Evolutionary conservation across 2,329 filamentous ascomycete species (phyloP).

Genomic region (Fusarium verrucosum): DNA sequence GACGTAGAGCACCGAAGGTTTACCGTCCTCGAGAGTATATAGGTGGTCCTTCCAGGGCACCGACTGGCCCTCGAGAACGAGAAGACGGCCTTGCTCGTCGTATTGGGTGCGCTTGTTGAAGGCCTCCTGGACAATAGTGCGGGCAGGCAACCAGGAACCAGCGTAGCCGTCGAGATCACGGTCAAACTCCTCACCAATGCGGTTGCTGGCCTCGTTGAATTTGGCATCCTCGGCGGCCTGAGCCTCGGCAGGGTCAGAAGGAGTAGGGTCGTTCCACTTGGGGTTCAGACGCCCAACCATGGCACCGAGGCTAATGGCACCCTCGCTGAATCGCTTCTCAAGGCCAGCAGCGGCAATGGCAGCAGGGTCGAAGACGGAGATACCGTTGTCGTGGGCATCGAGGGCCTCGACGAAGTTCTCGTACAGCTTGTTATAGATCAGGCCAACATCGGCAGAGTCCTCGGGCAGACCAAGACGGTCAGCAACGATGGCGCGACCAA

Average conservation of each 20-base stretch:
- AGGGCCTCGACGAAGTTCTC: slow-evolving; percentile 93
- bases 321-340: slow-evolving; percentile 83
- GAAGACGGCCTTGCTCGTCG: slow-evolving; percentile 78
- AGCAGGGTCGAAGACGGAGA: slow-evolving; percentile 80
- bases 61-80: slow-evolving; percentile 79
- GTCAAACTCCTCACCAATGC: slow-evolving; percentile 90
- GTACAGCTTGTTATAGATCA: slow-evolving; percentile 91
- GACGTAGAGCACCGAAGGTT: slow-evolving; percentile 77
- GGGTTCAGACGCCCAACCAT: slow-evolving; percentile 84
- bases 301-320: slow-evolving; percentile 84
- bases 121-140: slow-evolving; percentile 78
- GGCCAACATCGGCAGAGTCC: slow-evolving; percentile 71
- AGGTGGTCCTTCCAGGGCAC: slow-evolving; percentile 98
- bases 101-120: slow-evolving; percentile 74
- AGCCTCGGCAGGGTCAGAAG: slow-evolving; percentile 60
- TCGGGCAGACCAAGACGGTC: slow-evolving; percentile 60
- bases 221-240: slow-evolving; percentile 82
- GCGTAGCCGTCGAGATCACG: slow-evolving; percentile 80
- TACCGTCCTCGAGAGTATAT: slow-evolving; percentile 80
- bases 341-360: slow-evolving; percentile 75
- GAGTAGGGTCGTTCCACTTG: slow-evolving; percentile 75
- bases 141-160: slow-evolving; percentile 85
- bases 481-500: slow-evolving; percentile 84
- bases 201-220: slow-evolving; percentile 78
- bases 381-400: slow-evolving; percentile 97